phyloP scores from a whole-genome alignment of 1,284 basidiomycete species.

The Puccinia coronata region DNA sequence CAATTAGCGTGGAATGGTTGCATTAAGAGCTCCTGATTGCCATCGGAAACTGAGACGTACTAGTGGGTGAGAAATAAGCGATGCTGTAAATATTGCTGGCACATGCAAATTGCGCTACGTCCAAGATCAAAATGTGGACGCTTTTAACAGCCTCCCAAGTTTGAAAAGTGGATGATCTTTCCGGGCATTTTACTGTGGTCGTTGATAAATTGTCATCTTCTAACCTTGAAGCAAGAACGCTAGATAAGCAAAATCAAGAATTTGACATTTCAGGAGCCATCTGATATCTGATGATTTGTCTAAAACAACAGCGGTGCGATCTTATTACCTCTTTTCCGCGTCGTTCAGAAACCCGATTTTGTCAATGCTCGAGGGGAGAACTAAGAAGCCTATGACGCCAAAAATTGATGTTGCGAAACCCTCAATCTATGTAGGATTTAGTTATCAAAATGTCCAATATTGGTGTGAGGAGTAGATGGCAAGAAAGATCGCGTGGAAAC shows the following conservation, averaged over 20 bases:
- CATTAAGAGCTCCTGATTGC: neutral
- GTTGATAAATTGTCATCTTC: neutral
- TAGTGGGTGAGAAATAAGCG: constrained; percentile 7
- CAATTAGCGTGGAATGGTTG: neutral
- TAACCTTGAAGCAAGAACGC: neutral
- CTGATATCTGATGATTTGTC: no score
- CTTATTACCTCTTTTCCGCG: neutral
- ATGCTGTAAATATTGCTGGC: neutral
- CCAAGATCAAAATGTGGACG: neutral
- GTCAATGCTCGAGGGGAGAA: constrained; percentile 1
- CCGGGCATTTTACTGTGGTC: neutral
- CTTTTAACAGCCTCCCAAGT: constrained; percentile 12
- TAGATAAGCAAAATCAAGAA: neutral
- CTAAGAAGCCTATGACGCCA: neutral
- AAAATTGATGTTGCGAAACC: neutral
- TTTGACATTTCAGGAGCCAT: neutral
- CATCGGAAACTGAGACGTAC: neutral
- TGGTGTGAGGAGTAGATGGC: neutral
- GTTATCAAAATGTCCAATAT: neutral
- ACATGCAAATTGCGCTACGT: neutral
- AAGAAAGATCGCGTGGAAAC: neutral
- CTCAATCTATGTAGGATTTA: neutral
- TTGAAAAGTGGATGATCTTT: neutral
- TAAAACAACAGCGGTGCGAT: neutral
- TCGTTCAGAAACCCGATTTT: neutral